Conservation (phyloP, 352 stramenopile species). For the Globisporangium solare region DNA sequence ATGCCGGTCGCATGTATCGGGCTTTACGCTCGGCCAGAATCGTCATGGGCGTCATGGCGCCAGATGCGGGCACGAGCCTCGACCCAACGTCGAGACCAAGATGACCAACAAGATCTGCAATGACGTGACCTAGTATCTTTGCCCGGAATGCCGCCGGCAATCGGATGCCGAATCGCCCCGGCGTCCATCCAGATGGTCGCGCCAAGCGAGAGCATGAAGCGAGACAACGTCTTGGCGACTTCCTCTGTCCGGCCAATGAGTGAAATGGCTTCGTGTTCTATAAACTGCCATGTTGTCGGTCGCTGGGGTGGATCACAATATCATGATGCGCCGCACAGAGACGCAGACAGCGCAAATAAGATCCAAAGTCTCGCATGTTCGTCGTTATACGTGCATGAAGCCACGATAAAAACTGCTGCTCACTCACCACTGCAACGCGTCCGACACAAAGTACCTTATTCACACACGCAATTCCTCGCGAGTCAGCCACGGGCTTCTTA, state of each 20-base stretch:
- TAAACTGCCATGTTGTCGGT: too few relatives aligned
- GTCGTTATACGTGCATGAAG: too few relatives aligned
- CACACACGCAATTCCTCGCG: too few relatives aligned
- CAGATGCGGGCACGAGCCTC: slow-evolving; percentile 14
- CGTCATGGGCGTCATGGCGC: slow-evolving; percentile 22
- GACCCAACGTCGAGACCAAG: slow-evolving; percentile 22
- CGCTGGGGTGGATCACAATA: too few relatives aligned
- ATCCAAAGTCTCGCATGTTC: too few relatives aligned
- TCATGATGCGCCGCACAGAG: too few relatives aligned
- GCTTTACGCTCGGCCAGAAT: slow-evolving; percentile 37
- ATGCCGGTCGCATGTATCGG: slow-evolving; percentile 45
- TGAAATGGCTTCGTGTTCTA: too few relatives aligned
- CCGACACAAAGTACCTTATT: too few relatives aligned
- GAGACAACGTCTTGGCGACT: slow-evolving; percentile 42
- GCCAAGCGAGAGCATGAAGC: slow-evolving; percentile 22
- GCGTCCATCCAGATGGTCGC: slow-evolving; percentile 45
- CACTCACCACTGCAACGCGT: too few relatives aligned
- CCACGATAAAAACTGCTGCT: too few relatives aligned
- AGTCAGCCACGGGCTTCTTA: not conserved
- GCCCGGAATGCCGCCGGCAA: slow-evolving; percentile 35
- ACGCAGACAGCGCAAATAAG: too few relatives aligned
- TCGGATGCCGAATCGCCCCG: slow-evolving; percentile 20
- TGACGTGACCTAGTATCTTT: slow-evolving; percentile 15
- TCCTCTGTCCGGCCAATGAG: slow-evolving; percentile 52
- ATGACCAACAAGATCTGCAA: slow-evolving; percentile 23